A percentile compares a stretch with the other conserved stretches of the same genome.
phyloP scores from a whole-genome alignment of 768 basidiomycete species.

The Trametes meyenii region DNA sequence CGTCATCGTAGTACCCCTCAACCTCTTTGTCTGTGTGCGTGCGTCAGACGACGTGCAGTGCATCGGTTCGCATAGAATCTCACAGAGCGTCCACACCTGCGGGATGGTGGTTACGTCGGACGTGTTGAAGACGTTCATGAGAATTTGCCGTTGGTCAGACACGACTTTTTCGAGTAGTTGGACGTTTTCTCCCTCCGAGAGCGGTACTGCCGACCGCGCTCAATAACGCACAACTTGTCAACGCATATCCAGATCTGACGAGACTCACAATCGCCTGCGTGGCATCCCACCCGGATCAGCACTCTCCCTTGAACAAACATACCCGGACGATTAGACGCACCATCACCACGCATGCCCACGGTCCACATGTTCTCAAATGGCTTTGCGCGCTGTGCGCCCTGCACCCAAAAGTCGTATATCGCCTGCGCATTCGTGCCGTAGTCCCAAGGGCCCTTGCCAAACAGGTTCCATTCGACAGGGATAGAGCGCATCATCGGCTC shows the following conservation, averaged over 20 bases:
- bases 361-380: conserved; percentile 66
- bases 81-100: conserved; percentile 67
- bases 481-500: conserved; percentile 78
- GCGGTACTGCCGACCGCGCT: conserved; percentile 43
- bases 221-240: background rate
- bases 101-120: conserved; percentile 54
- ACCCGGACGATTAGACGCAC: background rate
- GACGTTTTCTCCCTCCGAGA: conserved; percentile 53
- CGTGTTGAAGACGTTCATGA: conserved; percentile 52
- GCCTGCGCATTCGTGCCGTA: conserved; percentile 55
- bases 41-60: background rate
- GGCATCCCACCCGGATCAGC: background rate
- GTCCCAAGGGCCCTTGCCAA: conserved; percentile 64
- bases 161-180: conserved; percentile 57
- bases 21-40: conserved; percentile 53
- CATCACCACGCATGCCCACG: conserved; percentile 68
- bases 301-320: background rate
- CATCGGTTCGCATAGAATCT: conserved; percentile 17
- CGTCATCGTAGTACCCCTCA: conserved; percentile 65
- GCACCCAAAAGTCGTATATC: conserved; percentile 64
- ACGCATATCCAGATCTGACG: background rate
- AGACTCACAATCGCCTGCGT: conserved; percentile 47
- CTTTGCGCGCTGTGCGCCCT: conserved; percentile 59
- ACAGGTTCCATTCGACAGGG: conserved; percentile 63
- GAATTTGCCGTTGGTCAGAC: conserved; percentile 60